Evolutionary conservation across 176 grass and related monocot genomes (phyloP).

Genomic region (Saccharum spontaneum): DNA sequence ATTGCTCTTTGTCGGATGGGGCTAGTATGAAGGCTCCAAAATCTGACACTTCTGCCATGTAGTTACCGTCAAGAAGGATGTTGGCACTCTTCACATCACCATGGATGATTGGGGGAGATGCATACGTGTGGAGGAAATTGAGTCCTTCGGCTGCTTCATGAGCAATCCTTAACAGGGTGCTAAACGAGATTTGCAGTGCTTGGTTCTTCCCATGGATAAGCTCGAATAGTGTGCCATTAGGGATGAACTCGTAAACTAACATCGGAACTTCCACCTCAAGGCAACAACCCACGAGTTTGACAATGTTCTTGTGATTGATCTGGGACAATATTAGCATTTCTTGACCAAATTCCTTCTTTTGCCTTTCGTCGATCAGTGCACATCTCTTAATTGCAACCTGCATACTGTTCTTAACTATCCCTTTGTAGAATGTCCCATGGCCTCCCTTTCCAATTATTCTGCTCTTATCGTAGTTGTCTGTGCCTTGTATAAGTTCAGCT

Average conservation of each 20-base stretch:
- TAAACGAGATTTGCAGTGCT: constrained; percentile 19
- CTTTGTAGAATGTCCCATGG: constrained; percentile 39
- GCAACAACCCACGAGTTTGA: constrained; percentile 36
- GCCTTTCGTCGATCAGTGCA: constrained; percentile 4
- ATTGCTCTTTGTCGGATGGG: constrained; percentile 27
- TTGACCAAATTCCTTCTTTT: constrained; percentile 40
- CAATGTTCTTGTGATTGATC: constrained; percentile 40
- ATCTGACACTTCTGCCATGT: constrained; percentile 39
- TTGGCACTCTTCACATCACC: constrained; percentile 41
- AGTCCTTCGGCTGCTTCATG: constrained; percentile 35
- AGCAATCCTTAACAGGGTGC: constrained; percentile 29
- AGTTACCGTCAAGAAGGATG: constrained; percentile 28
- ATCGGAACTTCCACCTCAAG: constrained; percentile 44
- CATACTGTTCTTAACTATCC: not conserved
- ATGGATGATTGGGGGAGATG: constrained; percentile 35
- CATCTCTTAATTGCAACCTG: constrained; percentile 17
- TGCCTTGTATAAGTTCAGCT: constrained; percentile 30
- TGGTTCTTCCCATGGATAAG: constrained; percentile 40
- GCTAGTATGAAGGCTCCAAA: constrained; percentile 42
- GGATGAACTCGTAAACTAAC: constrained; percentile 37
- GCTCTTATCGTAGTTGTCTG: constrained; percentile 46
- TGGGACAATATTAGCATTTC: constrained; percentile 45
- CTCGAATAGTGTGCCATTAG: constrained; percentile 6
- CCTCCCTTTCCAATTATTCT: constrained; percentile 49
- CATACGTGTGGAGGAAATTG: constrained; percentile 2